Evolutionary conservation across 768 basidiomycete genomes (phyloP).

Genomic region (Macrolepiota dolichaula): DNA sequence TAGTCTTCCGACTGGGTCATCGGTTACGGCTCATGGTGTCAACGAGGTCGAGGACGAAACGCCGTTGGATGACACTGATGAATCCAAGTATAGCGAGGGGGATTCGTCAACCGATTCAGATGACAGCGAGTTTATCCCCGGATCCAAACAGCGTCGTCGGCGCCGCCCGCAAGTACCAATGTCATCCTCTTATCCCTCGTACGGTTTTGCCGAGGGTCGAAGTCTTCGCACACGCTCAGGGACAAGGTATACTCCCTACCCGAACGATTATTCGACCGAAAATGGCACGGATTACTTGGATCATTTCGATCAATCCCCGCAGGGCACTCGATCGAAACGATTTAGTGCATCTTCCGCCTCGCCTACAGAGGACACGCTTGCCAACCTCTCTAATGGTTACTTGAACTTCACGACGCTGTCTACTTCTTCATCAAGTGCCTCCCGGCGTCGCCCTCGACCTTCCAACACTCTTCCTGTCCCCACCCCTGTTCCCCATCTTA

Average conservation of each 20-base stretch:
- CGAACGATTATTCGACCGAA: constrained; percentile 7
- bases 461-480: constrained; percentile 44
- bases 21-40: not conserved
- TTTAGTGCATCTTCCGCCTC: constrained; percentile 4
- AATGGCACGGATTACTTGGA: constrained; percentile 2
- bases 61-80: constrained; percentile 18
- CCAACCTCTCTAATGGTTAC: not conserved
- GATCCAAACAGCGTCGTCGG: constrained; percentile 15
- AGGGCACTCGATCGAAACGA: not conserved
- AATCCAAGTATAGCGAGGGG: constrained; percentile 8
- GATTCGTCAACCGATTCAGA: constrained; percentile 18
- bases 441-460: constrained; percentile 20
- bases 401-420: constrained; percentile 11
- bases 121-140: constrained; percentile 29
- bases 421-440: constrained; percentile 5
- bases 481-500: constrained; percentile 64
- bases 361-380: not conserved
- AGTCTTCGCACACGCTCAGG: constrained; percentile 23
- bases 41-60: constrained; percentile 25
- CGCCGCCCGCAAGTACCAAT: constrained; percentile 11
- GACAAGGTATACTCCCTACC: constrained; percentile 24
- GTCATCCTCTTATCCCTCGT: constrained; percentile 10
- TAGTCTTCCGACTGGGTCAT: not conserved
- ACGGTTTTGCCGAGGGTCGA: constrained; percentile 13
- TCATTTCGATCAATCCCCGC: not conserved